Percentiles rank a stretch among this genome's conserved stretches.
These are phyloP conservation scores for Aspergillus aculeatus DNA, from an alignment of 2,329 filamentous ascomycete species.

Conservation along the genomic window DNA sequence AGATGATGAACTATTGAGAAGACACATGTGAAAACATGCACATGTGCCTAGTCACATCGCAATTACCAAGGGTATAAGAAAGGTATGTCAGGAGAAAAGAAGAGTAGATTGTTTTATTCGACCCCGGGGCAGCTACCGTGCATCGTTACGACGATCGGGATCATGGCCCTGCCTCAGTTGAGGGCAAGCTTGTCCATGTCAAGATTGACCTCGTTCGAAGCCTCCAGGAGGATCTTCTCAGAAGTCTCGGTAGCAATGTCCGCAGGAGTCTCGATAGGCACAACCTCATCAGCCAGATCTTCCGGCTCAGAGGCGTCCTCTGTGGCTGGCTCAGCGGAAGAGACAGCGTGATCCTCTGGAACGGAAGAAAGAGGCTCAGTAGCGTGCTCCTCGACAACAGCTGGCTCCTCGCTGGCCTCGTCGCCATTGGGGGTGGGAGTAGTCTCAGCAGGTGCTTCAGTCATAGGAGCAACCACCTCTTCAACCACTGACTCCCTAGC, in stretches of 20 bases:
- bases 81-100: slow-evolving; percentile 19
- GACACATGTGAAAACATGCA: slow-evolving; percentile 1
- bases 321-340: slow-evolving; percentile 10
- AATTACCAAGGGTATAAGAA: slow-evolving; percentile 19
- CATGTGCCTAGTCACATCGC: slow-evolving; percentile 12
- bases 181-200: slow-evolving; percentile 27
- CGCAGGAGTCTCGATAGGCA: slow-evolving; percentile 2
- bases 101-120: slow-evolving; percentile 6
- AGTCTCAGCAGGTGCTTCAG: background rate
- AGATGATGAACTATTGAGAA: background rate
- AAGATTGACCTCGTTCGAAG: slow-evolving; percentile 23
- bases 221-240: slow-evolving; percentile 12
- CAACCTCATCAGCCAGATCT: background rate
- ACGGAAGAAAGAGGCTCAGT: slow-evolving; percentile 1
- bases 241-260: slow-evolving; percentile 55
- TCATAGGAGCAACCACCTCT: background rate
- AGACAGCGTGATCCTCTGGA: background rate
- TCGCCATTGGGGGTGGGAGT: background rate
- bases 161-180: slow-evolving; percentile 16
- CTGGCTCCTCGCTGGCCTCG: background rate
- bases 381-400: slow-evolving; percentile 6
- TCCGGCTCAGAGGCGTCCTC: background rate
- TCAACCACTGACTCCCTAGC: background rate
- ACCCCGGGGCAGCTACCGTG: background rate
- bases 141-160: background rate